Conservation (phyloP, 176 grass and related monocot genomes). For the Hsuehochloa calcarea region DNA sequence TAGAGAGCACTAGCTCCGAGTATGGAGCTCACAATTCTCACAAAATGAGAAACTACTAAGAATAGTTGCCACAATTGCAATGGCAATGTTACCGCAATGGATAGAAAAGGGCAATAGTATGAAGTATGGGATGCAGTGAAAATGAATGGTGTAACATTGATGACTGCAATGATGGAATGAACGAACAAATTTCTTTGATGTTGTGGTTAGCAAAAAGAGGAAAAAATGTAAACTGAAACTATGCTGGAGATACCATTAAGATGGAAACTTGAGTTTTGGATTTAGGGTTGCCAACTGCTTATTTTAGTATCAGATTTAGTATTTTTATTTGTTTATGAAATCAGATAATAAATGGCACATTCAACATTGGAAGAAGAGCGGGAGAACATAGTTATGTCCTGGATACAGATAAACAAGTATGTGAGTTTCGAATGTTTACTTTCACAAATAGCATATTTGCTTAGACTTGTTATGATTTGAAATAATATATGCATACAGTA, state of each 20-base stretch:
- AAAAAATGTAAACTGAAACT: background rate
- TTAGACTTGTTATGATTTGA: conserved; percentile 33
- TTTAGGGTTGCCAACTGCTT: background rate
- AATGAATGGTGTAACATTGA: background rate
- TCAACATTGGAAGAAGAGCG: background rate
- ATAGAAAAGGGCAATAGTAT: background rate
- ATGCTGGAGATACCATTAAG: background rate
- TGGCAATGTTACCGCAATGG: background rate
- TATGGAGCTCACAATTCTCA: background rate
- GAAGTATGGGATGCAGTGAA: background rate
- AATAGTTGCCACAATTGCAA: background rate
- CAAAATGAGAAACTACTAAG: background rate
- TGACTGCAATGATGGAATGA: background rate
- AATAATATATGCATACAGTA: conserved; percentile 45
- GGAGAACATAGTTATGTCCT: background rate
- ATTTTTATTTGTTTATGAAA: background rate
- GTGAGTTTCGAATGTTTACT: background rate
- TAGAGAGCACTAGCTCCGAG: conserved; percentile 5
- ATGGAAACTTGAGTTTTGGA: background rate
- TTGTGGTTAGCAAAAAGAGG: background rate
- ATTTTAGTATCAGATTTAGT: background rate
- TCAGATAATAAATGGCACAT: conserved; percentile 6
- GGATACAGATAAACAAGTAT: conserved; percentile 17
- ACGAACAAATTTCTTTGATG: background rate
- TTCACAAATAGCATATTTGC: conserved; percentile 9